Percentiles rank a stretch among this genome's conserved stretches.
These are phyloP conservation scores for Didymella keratinophila DNA, from an alignment of 2,329 filamentous ascomycete species.

Conservation along the genomic window DNA sequence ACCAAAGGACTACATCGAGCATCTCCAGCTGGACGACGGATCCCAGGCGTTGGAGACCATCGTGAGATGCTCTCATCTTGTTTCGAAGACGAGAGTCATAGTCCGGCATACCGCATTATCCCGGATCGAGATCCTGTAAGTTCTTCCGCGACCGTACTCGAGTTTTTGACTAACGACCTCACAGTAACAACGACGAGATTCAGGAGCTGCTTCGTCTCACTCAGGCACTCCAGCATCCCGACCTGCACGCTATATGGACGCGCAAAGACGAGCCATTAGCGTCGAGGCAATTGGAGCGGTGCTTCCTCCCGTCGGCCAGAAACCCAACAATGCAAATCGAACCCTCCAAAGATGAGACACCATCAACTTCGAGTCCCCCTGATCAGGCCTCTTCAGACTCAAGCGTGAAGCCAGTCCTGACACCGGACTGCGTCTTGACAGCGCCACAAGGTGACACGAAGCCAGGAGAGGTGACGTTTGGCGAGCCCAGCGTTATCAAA, in stretches of 20 bases:
- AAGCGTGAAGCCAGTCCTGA: background rate
- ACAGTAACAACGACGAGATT: background rate
- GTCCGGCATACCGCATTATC: constrained; percentile 4
- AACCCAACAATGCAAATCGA: background rate
- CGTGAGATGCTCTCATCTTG: constrained; percentile 2
- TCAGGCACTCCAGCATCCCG: background rate
- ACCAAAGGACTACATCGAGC: background rate
- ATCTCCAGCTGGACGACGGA: background rate
- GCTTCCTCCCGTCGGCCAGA: background rate
- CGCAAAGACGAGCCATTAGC: background rate
- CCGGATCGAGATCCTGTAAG: constrained; percentile 2
- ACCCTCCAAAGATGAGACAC: too few relatives aligned
- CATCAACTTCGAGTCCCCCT: background rate
- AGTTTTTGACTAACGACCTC: background rate
- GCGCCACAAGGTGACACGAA: background rate
- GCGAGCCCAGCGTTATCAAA: constrained; percentile 10
- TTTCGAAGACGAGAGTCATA: background rate
- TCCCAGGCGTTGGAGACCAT: background rate
- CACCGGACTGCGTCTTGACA: background rate
- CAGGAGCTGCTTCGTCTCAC: constrained; percentile 1
- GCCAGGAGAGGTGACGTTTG: background rate
- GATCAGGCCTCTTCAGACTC: too few relatives aligned
- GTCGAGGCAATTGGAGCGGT: background rate
- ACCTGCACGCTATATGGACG: background rate
- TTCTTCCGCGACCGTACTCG: background rate